Evolutionary conservation across 2,329 filamentous ascomycete species (phyloP).

Genomic region (Pyricularia sp.): DNA sequence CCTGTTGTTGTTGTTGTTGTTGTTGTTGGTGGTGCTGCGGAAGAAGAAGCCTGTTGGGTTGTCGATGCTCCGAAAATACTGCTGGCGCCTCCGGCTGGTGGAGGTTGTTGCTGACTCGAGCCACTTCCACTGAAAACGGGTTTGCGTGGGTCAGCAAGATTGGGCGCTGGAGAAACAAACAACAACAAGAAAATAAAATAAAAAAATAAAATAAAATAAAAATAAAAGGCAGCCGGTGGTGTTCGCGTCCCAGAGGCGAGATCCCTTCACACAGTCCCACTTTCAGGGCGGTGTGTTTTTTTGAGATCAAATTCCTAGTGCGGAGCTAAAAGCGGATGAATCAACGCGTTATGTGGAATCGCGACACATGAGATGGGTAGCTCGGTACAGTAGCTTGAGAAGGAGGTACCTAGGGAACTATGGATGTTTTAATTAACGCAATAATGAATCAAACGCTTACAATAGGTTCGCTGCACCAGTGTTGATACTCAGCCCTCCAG

Average conservation of each 20-base stretch:
- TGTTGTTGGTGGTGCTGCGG: not conserved
- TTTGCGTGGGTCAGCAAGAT: not conserved
- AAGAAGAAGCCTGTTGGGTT: conserved; percentile 5
- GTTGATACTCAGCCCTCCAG: conserved; percentile 54
- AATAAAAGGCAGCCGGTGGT: conserved; percentile 19
- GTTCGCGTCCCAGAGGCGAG: conserved; percentile 8
- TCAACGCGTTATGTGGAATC: not conserved
- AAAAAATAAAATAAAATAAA: not conserved
- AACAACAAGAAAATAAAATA: not conserved
- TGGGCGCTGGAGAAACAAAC: not conserved
- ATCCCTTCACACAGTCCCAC: conserved; percentile 1
- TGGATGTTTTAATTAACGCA: not conserved
- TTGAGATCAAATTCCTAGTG: not conserved
- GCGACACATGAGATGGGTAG: not conserved
- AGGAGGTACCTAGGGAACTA: not conserved
- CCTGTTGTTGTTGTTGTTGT: conserved; percentile 4
- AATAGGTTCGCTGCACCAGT: conserved; percentile 50
- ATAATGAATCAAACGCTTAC: conserved; percentile 24
- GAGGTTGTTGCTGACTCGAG: conserved; percentile 18
- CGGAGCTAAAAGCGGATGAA: not conserved
- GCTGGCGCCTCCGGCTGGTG: conserved; percentile 14
- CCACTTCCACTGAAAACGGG: not conserved
- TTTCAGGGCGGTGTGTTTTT: not conserved
- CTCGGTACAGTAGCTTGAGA: not conserved
- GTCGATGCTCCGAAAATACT: conserved; percentile 25